phyloP scores from a whole-genome alignment of 1,284 basidiomycete species.

The Pseudozyma sp. region DNA sequence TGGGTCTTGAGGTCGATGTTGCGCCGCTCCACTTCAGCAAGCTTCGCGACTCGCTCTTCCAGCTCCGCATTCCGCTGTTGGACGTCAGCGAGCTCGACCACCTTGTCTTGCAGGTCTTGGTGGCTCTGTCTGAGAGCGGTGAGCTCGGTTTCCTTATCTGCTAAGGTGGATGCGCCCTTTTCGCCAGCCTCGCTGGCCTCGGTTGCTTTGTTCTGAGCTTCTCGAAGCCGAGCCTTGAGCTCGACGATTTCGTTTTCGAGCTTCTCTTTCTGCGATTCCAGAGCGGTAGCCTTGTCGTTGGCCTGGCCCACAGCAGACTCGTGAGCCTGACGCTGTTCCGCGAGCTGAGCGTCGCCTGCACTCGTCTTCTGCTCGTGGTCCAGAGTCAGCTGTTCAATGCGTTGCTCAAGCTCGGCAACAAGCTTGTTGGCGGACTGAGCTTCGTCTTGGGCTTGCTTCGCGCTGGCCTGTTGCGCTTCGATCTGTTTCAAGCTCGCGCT shows the following conservation, averaged over 20 bases:
- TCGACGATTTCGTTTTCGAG: slow-evolving; percentile 31
- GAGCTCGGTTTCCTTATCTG: slow-evolving; percentile 40
- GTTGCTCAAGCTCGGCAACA: slow-evolving; percentile 25
- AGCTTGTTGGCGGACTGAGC: slow-evolving; percentile 19
- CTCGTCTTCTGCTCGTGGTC: slow-evolving; percentile 28
- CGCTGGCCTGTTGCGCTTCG: slow-evolving; percentile 24
- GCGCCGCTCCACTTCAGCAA: slow-evolving; percentile 13
- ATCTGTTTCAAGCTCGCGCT: slow-evolving; percentile 24
- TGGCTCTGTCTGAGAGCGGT: slow-evolving; percentile 17
- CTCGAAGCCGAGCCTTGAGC: slow-evolving; percentile 18
- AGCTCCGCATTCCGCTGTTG: slow-evolving; percentile 23
- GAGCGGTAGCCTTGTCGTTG: slow-evolving; percentile 12
- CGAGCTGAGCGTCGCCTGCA: slow-evolving; percentile 17
- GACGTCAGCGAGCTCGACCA: slow-evolving; percentile 6
- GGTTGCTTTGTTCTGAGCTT: slow-evolving; percentile 22
- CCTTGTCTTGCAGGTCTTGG: slow-evolving; percentile 18
- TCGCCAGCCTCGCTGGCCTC: slow-evolving; percentile 28
- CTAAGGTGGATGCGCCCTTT: slow-evolving; percentile 20
- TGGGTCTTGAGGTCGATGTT: slow-evolving; percentile 15
- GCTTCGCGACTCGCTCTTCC: slow-evolving; percentile 7
- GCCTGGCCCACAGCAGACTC: slow-evolving; percentile 31
- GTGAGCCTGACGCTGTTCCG: slow-evolving; percentile 31
- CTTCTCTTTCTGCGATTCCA: slow-evolving; percentile 24
- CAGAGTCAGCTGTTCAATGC: slow-evolving; percentile 24
- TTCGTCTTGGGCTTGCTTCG: slow-evolving; percentile 29